These are phyloP conservation scores for Cryptosporidium ryanae DNA, from an alignment of 169 alveolate species.

Conservation along the genomic window DNA sequence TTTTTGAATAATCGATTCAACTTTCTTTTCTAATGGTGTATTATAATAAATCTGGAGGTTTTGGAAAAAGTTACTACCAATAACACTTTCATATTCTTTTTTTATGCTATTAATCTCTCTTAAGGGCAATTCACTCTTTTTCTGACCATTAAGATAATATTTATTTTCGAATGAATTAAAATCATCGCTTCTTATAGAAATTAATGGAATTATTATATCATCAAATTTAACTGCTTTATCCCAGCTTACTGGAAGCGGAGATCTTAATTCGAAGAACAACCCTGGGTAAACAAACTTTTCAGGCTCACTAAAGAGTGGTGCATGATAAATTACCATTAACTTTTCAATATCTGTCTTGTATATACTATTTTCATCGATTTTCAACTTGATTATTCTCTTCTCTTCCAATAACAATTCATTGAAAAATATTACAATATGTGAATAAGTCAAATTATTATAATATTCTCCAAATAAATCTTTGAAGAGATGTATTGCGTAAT, in stretches of 20 bases:
- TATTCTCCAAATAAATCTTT: slow-evolving; percentile 10
- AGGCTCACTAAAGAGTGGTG: slow-evolving; percentile 62
- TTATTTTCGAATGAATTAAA: neutral
- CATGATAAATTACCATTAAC: slow-evolving; percentile 55
- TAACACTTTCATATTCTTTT: neutral
- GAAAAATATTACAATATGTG: slow-evolving; percentile 43
- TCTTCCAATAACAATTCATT: slow-evolving; percentile 62
- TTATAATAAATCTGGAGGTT: neutral
- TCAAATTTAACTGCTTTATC: slow-evolving; percentile 6
- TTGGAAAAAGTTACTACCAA: neutral
- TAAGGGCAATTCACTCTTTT: slow-evolving; percentile 14
- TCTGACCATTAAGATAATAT: slow-evolving; percentile 27
- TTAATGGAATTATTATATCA: slow-evolving; percentile 1
- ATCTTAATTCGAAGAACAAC: slow-evolving; percentile 48
- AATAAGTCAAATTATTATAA: slow-evolving; percentile 19
- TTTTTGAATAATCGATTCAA: slow-evolving; percentile 19
- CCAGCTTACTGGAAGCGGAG: slow-evolving; percentile 65
- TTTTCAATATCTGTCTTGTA: slow-evolving; percentile 1
- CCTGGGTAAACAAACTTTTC: slow-evolving; percentile 46
- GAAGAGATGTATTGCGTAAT: slow-evolving; percentile 9
- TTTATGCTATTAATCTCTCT: slow-evolving; percentile 1
- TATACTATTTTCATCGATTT: slow-evolving; percentile 15
- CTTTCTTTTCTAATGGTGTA: neutral
- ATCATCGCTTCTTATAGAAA: neutral
- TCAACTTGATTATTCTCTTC: slow-evolving; percentile 30